phyloP scores from a whole-genome alignment of 768 basidiomycete genomes.

The Holtermanniella nyarrowii region DNA sequence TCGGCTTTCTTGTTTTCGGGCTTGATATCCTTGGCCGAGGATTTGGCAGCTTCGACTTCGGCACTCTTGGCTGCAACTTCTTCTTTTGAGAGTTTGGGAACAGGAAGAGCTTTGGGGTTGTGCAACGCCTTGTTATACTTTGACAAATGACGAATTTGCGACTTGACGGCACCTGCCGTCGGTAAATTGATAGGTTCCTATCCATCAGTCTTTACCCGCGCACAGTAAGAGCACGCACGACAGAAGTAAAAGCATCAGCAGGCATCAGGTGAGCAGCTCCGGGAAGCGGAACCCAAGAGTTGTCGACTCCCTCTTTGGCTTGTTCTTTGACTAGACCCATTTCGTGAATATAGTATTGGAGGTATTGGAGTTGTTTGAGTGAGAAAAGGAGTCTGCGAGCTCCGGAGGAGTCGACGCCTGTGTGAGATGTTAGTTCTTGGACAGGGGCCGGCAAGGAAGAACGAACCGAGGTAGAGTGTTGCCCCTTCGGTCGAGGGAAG shows the following conservation, averaged over 20 bases:
- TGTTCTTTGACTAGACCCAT: conserved; percentile 17
- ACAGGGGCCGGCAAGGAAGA: neutral
- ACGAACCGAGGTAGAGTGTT: conserved; percentile 26
- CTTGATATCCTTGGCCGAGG: no score
- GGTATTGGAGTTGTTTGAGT: conserved; percentile 32
- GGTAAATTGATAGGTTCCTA: conserved; percentile 3
- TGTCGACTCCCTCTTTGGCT: conserved; percentile 1
- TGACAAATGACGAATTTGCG: neutral
- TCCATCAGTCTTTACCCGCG: conserved; percentile 2
- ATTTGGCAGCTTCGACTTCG: neutral
- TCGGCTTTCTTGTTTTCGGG: neutral
- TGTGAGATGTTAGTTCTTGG: neutral
- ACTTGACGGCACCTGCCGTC: neutral
- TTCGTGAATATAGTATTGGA: conserved; percentile 33
- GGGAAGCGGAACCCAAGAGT: conserved; percentile 21
- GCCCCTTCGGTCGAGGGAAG: conserved; percentile 11
- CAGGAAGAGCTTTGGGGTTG: neutral
- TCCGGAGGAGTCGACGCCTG: conserved; percentile 3
- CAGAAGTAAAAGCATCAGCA: neutral
- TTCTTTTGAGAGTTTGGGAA: neutral
- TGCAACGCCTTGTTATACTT: neutral
- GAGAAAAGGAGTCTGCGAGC: conserved; percentile 17
- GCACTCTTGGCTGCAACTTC: neutral
- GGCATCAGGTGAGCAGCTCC: neutral
- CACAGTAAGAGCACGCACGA: conserved; percentile 9